Evolutionary conservation across 202 grass and related monocot species (phyloP), one percentile per base, ranked within the genome.

Genomic region (Thinopyrum obtusiflorum): DNA sequence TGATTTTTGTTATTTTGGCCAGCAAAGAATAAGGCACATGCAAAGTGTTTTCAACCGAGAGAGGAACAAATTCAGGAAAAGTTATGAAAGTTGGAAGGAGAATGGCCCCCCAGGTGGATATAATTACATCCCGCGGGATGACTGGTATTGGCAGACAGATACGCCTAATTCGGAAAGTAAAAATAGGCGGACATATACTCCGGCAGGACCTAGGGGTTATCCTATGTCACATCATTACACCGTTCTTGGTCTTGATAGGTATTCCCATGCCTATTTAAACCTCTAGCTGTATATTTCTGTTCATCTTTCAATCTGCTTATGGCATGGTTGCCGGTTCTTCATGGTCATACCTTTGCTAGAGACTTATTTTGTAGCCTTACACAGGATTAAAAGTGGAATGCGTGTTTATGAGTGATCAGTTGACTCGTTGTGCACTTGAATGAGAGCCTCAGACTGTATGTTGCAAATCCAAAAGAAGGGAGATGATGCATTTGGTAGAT

Each of bases 11-110:
- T 83, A 55, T 83, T 55, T 61, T 81, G 15, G 17, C 11, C 82
- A 99, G 97, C 91, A 99, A 96, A 95, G 97, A 73, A 94, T 94
- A 90, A 92, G 92, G 53, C 93, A 90, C 42, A 97, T 99, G 97
- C 97, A 99, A 88, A 93, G 93, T 79, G 97, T 99, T 78, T 99
- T 99, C 78, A 99, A 94, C 63, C 91, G 92, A 87, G 97, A 97
- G 81, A 93, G 92, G 79, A 91, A 90, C 81, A 99, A 94, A 88
- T 91, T 88, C 77, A 93, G 86, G 87, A 88, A 73, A 65, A 89
- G 83, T 72, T 94, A 99, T 62, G 91, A 94, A 77, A 88, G 83
- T 85, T 99, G 97, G 97, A 99, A 83, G 83, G 90, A 99, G 44
- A 96, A 91, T 90, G 90, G 86, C 28, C 86, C 90, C 78, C 77